A percentile compares a stretch with the other conserved stretches of the same genome.
Conservation (phyloP, 2,329 filamentous ascomycete species). For the Davidsoniella eucalypti region DNA sequence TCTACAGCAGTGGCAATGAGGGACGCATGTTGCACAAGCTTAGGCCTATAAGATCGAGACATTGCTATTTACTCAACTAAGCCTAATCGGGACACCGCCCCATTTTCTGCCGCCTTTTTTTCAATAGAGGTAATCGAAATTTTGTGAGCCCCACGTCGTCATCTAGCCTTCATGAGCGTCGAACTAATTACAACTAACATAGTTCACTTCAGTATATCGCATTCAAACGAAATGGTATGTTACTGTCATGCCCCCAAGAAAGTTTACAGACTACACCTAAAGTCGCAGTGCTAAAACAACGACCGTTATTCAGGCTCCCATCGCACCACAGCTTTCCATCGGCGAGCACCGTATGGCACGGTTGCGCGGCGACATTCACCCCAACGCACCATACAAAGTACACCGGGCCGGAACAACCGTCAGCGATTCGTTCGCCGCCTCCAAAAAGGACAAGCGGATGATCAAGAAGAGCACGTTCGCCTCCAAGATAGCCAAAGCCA, state of each 20-base stretch:
- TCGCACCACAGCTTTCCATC: conserved; percentile 37
- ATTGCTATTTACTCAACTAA: background rate
- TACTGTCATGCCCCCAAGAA: background rate
- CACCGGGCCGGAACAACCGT: conserved; percentile 35
- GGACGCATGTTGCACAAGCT: conserved; percentile 10
- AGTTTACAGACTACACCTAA: too few relatives aligned
- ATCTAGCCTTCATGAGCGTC: too few relatives aligned
- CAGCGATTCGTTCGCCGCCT: conserved; percentile 44
- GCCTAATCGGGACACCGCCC: too few relatives aligned
- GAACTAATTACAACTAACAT: too few relatives aligned
- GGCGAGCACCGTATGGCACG: conserved; percentile 38
- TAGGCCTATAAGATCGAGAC: conserved; percentile 11
- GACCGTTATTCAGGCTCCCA: conserved; percentile 14
- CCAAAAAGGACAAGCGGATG: conserved; percentile 67
- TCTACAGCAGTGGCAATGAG: background rate
- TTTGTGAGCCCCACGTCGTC: conserved; percentile 2
- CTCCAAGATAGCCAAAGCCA: conserved; percentile 52
- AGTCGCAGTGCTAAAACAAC: background rate
- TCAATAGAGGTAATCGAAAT: background rate
- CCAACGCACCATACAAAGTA: conserved; percentile 33
- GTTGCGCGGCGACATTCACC: conserved; percentile 31
- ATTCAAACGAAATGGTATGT: conserved; percentile 4
- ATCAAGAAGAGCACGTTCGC: conserved; percentile 73
- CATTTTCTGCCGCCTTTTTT: too few relatives aligned
- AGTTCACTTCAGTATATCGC: background rate